phyloP scores from a whole-genome alignment of 805 yeast genomes.

The Kuraishia borneana region DNA sequence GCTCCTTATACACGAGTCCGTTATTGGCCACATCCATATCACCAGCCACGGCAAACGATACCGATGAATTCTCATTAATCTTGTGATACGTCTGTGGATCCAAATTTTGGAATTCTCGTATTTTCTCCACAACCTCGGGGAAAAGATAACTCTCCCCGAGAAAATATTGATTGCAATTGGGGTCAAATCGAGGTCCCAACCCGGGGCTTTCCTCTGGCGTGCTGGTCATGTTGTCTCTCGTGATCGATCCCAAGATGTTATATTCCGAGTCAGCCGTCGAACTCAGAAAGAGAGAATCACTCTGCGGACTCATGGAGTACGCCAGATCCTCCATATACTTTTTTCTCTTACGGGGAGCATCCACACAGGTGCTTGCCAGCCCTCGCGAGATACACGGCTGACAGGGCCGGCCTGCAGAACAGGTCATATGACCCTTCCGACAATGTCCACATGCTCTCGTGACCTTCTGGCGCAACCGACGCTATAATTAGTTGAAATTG shows the following conservation, averaged over 20 bases:
- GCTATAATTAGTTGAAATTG: too few species aligned
- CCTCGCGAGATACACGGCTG: constrained; percentile 66
- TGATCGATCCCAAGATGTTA: constrained; percentile 53
- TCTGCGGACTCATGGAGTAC: background rate
- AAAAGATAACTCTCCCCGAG: constrained; percentile 45
- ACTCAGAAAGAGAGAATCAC: constrained; percentile 36
- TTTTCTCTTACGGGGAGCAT: constrained; percentile 81
- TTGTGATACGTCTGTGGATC: constrained; percentile 29
- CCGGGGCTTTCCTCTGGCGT: background rate
- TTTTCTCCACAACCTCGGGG: constrained; percentile 47
- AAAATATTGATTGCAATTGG: constrained; percentile 55
- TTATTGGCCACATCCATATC: constrained; percentile 23
- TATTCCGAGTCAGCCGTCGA: constrained; percentile 68
- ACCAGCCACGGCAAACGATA: constrained; percentile 38
- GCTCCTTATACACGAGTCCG: constrained; percentile 43
- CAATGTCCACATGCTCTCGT: constrained; percentile 87
- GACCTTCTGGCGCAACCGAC: constrained; percentile 39
- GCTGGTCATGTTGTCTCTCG: constrained; percentile 25
- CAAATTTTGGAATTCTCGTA: constrained; percentile 23
- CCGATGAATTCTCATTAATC: constrained; percentile 21
- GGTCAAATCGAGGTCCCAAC: constrained; percentile 36
- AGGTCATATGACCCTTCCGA: constrained; percentile 83
- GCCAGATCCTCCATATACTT: constrained; percentile 41
- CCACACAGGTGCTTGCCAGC: constrained; percentile 59
- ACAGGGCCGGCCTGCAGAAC: constrained; percentile 62